Conservation (phyloP, 352 stramenopile genomes). For the Pythium oligandrum region DNA sequence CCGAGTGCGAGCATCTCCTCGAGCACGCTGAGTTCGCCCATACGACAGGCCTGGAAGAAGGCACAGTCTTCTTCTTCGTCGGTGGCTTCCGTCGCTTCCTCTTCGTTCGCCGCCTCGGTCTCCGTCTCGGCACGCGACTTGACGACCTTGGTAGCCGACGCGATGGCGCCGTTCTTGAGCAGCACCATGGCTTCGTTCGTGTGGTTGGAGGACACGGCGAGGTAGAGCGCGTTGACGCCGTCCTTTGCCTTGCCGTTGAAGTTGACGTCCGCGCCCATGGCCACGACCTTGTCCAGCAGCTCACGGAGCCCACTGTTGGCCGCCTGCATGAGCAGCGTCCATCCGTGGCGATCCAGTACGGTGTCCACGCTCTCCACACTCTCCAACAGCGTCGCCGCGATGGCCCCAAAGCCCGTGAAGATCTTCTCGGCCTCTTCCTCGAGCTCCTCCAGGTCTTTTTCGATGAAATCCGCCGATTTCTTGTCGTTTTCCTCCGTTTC, state of each 20-base stretch:
- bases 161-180: constrained; percentile 61
- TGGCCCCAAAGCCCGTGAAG: constrained; percentile 55
- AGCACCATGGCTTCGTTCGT: constrained; percentile 62
- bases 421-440: constrained; percentile 64
- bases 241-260: constrained; percentile 40
- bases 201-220: constrained; percentile 72
- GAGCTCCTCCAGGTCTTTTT: constrained; percentile 72
- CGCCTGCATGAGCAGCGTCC: constrained; percentile 84
- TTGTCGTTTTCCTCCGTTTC: constrained; percentile 12
- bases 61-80: constrained; percentile 64
- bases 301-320: constrained; percentile 65
- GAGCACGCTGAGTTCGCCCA: constrained; percentile 58
- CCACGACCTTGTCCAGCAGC: constrained; percentile 50
- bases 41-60: constrained; percentile 71
- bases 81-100: constrained; percentile 22
- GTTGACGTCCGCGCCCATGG: constrained; percentile 57
- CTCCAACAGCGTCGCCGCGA: constrained; percentile 51
- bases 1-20: constrained; percentile 72
- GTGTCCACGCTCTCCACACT: constrained; percentile 29
- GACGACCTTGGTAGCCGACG: constrained; percentile 64
- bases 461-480: constrained; percentile 13
- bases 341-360: constrained; percentile 69
- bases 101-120: constrained; percentile 19
- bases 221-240: constrained; percentile 56
- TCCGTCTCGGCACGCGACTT: constrained; percentile 31